Percentiles rank a stretch among this genome's conserved stretches.
phyloP scores from a whole-genome alignment of 768 basidiomycete genomes.

The Erythrobasidium yunnanense region DNA sequence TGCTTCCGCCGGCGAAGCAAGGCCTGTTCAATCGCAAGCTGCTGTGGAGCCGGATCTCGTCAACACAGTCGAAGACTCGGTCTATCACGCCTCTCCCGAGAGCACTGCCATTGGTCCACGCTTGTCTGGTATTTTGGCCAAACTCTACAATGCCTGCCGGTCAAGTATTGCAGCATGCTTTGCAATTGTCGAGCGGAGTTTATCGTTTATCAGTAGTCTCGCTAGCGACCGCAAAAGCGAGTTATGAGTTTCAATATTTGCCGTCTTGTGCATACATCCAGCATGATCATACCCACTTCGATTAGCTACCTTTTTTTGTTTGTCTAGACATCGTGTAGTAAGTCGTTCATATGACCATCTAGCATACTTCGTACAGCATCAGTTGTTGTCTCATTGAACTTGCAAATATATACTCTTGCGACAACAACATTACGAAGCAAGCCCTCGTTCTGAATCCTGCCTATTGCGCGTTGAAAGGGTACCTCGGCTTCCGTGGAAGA shows the following conservation, averaged over 20 bases:
- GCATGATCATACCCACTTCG: neutral
- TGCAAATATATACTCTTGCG: too few relatives aligned
- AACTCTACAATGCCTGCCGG: slow-evolving; percentile 8
- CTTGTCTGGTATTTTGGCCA: neutral
- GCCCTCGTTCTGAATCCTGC: too few relatives aligned
- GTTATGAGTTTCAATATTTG: neutral
- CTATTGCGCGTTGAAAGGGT: slow-evolving; percentile 1
- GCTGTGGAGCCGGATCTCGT: too few relatives aligned
- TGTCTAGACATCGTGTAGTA: too few relatives aligned
- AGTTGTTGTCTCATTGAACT: too few relatives aligned
- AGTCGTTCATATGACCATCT: too few relatives aligned
- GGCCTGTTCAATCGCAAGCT: too few relatives aligned
- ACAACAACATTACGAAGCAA: neutral
- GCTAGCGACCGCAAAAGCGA: neutral
- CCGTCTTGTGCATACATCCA: neutral
- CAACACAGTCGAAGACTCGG: neutral
- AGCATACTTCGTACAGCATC: too few relatives aligned
- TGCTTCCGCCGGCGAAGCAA: neutral
- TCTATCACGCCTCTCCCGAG: neutral
- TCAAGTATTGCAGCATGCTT: slow-evolving; percentile 10
- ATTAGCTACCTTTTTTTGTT: neutral
- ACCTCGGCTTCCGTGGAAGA: neutral
- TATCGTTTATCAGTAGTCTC: neutral
- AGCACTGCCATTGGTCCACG: neutral
- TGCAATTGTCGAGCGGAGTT: slow-evolving; percentile 6